phyloP scores from a whole-genome alignment of 1,284 basidiomycete genomes.

The Trichosporon sp. region DNA sequence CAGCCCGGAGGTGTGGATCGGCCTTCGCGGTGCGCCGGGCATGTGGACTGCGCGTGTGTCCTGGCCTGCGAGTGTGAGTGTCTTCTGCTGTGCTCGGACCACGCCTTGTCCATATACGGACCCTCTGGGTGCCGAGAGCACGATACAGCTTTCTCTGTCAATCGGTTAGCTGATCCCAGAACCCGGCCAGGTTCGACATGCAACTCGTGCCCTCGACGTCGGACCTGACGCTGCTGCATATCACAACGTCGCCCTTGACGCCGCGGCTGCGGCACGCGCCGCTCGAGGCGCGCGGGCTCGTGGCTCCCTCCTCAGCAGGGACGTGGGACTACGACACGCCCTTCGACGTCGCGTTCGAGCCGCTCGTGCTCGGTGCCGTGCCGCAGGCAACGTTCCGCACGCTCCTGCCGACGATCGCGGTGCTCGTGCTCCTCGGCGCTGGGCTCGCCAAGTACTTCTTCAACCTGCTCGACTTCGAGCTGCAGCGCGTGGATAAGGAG shows the following conservation, averaged over 20 bases:
- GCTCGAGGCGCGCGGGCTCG: slow-evolving; percentile 1
- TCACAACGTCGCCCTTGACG: slow-evolving; percentile 22
- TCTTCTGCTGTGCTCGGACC: background rate
- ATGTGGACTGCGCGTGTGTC: slow-evolving; percentile 39
- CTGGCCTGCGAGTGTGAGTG: slow-evolving; percentile 35
- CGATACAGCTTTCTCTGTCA: background rate
- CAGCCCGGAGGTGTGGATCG: slow-evolving; percentile 20
- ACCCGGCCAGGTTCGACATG: slow-evolving; percentile 23
- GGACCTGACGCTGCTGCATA: slow-evolving; percentile 12
- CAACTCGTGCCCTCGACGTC: slow-evolving; percentile 2
- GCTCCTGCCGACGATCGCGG: background rate
- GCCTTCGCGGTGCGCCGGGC: slow-evolving; percentile 13
- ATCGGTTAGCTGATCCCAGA: slow-evolving; percentile 12
- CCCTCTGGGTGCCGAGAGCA: too few relatives aligned
- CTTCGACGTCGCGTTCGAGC: slow-evolving; percentile 35
- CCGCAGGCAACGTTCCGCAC: slow-evolving; percentile 24
- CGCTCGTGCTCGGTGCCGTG: slow-evolving; percentile 31
- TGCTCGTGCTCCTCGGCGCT: background rate
- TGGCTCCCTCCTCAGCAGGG: background rate
- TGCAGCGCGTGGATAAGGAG: background rate
- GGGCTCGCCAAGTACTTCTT: background rate
- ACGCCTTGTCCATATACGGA: background rate
- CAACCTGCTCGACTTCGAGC: background rate
- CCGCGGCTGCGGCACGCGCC: slow-evolving; percentile 25
- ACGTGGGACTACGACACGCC: slow-evolving; percentile 19